These are phyloP conservation scores for Pythium vanterpoolii DNA, from an alignment of 352 stramenopile genomes.

Conservation along the genomic window DNA sequence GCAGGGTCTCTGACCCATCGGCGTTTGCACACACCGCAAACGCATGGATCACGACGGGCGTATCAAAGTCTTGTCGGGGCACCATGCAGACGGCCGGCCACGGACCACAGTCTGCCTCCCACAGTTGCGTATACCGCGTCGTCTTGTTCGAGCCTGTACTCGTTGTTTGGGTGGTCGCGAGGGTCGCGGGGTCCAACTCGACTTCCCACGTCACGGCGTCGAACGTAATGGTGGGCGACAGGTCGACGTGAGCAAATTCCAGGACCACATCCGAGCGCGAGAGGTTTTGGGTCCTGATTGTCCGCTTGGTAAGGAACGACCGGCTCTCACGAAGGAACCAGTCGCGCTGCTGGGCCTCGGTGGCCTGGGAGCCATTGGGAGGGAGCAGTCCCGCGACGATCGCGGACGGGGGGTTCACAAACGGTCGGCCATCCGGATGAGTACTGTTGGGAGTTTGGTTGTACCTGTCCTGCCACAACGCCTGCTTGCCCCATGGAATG, in stretches of 20 bases:
- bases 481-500: neutral
- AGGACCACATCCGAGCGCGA: constrained; percentile 4
- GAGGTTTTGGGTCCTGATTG: neutral
- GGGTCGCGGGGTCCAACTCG: neutral
- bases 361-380: neutral
- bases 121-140: neutral
- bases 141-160: neutral
- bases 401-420: neutral
- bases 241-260: constrained; percentile 4
- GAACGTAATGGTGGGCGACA: neutral
- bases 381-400: constrained; percentile 5
- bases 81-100: neutral
- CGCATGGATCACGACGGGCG: neutral
- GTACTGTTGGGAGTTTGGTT: neutral
- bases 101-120: neutral
- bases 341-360: constrained; percentile 1
- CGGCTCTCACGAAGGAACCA: constrained; percentile 3
- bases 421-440: neutral
- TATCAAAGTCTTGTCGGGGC: neutral
- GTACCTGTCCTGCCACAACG: neutral
- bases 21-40: neutral
- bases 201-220: constrained; percentile 4
- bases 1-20: neutral
- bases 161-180: neutral
- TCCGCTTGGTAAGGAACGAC: neutral